Evolutionary conservation across 352 stramenopile species (phyloP), one percentile per base, ranked within the genome.

Genomic region (Pythium myriotylum): DNA sequence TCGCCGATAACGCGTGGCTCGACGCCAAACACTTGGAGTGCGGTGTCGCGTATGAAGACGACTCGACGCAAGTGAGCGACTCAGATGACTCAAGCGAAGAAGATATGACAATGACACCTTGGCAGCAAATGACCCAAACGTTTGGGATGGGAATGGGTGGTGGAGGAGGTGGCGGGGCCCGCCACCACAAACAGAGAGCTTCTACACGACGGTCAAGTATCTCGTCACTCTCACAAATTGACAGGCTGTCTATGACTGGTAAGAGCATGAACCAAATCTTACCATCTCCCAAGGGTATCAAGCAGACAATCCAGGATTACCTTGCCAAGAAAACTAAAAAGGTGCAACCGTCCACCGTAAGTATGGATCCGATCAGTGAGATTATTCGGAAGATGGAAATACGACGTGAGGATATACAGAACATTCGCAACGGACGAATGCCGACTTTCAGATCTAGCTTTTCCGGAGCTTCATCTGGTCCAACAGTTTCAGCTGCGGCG

Each of bases 71-170:
- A 79, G 77, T 89, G n/a, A 92, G 84, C 47, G 84, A 92, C 67
- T 92, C 79, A 22, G 81, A 86, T 32, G 79, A 91, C 24, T 89
- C 78, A 20, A 89, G 78, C 24, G 84, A 92, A 27, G 80, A 85
- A 54, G 80, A 92, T 47, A 84, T 89, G 70, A 82, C 59, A 23
- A 88, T 92, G 79, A 91, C 84, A 0, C 84, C 82, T 17, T 92
- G 84, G 84, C 84, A 92, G 47, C 84, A 92, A 63, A 92, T 92
- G 81, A 92, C 84, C 1, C 82, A 90, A 41, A 92, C 81, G 6
- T 90, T 92, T 33, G 81, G 84, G 26, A 92, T 92, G 73, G 60
- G 59, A 4, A 70, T 69, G 4, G 84, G 84, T 48, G 61, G 73
- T n/a, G 84, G 85, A 47, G 61, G 73, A 4, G 56, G 56, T 19